These are phyloP conservation scores for Colletotrichum camelliae DNA, from an alignment of 2,329 filamentous ascomycete genomes.

Conservation along the genomic window DNA sequence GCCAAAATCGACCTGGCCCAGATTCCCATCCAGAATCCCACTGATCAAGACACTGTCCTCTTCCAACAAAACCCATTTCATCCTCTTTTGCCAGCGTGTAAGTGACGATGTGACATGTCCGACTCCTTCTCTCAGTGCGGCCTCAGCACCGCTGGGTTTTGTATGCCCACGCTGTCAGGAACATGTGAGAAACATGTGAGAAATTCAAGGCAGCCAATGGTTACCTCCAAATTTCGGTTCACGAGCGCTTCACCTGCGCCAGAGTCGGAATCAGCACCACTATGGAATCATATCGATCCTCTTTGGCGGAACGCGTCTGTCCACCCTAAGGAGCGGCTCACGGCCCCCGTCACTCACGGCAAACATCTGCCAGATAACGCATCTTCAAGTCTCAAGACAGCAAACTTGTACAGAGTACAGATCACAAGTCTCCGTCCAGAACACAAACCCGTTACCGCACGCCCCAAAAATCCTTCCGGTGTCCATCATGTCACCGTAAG, in stretches of 20 bases:
- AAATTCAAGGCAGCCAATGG: neutral
- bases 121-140: neutral
- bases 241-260: neutral
- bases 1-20: neutral
- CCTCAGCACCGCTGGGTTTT: neutral
- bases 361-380: neutral
- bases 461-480: neutral
- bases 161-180: neutral
- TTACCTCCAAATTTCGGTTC: neutral
- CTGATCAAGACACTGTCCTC: neutral
- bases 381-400: neutral
- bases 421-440: neutral
- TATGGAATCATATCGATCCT: constrained; percentile 1
- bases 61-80: neutral
- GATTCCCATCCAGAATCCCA: neutral
- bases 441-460: neutral
- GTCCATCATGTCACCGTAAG: neutral
- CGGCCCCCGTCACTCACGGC: neutral
- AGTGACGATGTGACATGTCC: neutral
- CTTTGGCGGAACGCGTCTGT: neutral
- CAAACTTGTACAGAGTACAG: neutral
- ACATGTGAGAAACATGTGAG: neutral
- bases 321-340: neutral
- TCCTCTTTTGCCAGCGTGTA: neutral
- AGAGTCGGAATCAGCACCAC: neutral